phyloP scores from a whole-genome alignment of 371 early-diverging fungal species.

The Rhizopus arrhizus region DNA sequence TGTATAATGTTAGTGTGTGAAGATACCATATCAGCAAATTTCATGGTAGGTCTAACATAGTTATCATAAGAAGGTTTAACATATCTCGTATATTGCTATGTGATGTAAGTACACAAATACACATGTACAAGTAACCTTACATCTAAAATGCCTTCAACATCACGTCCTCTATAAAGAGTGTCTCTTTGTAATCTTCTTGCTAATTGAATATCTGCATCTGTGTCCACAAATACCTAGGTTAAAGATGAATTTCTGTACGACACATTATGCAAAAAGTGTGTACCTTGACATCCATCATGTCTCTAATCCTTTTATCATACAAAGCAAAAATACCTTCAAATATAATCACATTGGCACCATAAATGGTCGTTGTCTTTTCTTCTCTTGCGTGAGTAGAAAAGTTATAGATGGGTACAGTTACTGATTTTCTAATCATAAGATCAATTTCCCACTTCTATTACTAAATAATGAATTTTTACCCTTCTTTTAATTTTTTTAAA shows the following conservation, averaged over 20 bases:
- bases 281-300: constrained; percentile 90
- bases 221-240: constrained; percentile 88
- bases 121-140: constrained; percentile 25
- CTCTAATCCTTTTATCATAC: constrained; percentile 76
- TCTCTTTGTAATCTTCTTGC: constrained; percentile 88
- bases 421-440: constrained; percentile 48
- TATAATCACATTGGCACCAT: constrained; percentile 91
- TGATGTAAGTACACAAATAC: neutral
- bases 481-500: constrained; percentile 74
- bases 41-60: constrained; percentile 86
- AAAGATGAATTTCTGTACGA: neutral
- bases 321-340: constrained; percentile 94
- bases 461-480: constrained; percentile 32
- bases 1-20: constrained; percentile 4
- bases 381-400: constrained; percentile 77
- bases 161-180: constrained; percentile 86
- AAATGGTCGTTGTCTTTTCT: constrained; percentile 68
- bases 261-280: constrained; percentile 9
- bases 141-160: constrained; percentile 76
- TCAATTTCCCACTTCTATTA: neutral
- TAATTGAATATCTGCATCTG: constrained; percentile 89
- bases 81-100: constrained; percentile 82
- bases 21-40: constrained; percentile 80
- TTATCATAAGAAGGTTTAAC: constrained; percentile 93
- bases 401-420: constrained; percentile 80